A percentile compares a stretch with the other conserved stretches of the same genome.
phyloP scores from a whole-genome alignment of 441 rosid genomes.

The Hypseocharis bilobata region DNA sequence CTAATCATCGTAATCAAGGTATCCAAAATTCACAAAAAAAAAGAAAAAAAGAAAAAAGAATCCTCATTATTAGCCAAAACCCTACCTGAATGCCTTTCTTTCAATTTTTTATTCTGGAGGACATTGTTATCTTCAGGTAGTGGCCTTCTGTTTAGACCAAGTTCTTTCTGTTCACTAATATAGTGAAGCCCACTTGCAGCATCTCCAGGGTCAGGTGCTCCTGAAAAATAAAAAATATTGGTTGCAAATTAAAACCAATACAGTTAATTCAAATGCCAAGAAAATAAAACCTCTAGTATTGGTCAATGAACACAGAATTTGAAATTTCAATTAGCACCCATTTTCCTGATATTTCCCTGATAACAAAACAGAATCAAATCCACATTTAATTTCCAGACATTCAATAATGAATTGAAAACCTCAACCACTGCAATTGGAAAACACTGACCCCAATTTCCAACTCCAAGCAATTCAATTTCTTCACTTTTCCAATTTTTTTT shows the following conservation, averaged over 20 bases:
- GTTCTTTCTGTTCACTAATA: background rate
- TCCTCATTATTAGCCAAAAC: background rate
- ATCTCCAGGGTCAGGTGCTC: constrained; percentile 28
- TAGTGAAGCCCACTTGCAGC: background rate
- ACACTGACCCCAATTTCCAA: background rate
- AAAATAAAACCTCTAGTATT: background rate
- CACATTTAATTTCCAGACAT: background rate
- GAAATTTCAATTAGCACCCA: background rate
- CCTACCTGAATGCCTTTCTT: constrained; percentile 35
- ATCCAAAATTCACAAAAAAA: background rate
- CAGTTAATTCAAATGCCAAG: background rate
- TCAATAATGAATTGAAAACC: background rate
- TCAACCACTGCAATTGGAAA: background rate
- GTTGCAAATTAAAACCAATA: background rate
- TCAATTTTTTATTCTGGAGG: constrained; percentile 35
- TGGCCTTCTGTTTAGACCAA: constrained; percentile 10
- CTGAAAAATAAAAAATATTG: constrained; percentile 16
- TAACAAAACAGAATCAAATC: background rate
- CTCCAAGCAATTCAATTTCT: background rate
- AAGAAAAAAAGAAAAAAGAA: no score
- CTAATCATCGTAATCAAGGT: background rate
- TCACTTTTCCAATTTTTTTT: no score
- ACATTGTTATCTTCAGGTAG: constrained; percentile 18
- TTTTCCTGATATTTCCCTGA: background rate
- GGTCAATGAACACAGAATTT: background rate